These are phyloP conservation scores for Cadophora luteo-olivacea DNA, from an alignment of 2,329 filamentous ascomycete genomes.

Conservation along the genomic window DNA sequence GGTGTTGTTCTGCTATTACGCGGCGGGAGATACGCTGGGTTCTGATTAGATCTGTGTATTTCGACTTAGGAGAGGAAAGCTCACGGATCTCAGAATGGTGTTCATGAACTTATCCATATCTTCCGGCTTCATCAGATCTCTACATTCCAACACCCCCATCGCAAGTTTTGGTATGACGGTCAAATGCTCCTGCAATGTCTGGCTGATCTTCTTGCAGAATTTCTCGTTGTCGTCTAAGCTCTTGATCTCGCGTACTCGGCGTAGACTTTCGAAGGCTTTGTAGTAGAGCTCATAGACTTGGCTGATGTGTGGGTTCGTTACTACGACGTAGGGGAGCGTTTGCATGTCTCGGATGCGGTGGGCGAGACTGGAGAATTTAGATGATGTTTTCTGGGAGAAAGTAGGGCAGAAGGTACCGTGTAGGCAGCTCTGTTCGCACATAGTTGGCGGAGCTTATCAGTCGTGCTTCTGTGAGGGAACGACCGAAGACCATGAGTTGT, in stretches of 20 bases:
- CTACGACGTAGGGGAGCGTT: constrained; percentile 91
- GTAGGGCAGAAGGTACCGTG: constrained; percentile 58
- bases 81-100: constrained; percentile 84
- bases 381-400: background rate
- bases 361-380: constrained; percentile 66
- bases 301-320: constrained; percentile 92
- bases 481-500: constrained; percentile 96
- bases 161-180: constrained; percentile 93
- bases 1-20: constrained; percentile 96
- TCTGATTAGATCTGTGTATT: background rate
- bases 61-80: constrained; percentile 40
- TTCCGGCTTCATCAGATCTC: constrained; percentile 78
- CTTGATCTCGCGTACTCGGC: constrained; percentile 82
- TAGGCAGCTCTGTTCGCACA: constrained; percentile 92
- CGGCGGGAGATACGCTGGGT: constrained; percentile 87
- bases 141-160: constrained; percentile 92
- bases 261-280: constrained; percentile 90
- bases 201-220: constrained; percentile 80
- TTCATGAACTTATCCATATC: constrained; percentile 96
- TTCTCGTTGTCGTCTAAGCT: constrained; percentile 87
- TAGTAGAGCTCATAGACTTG: constrained; percentile 98
- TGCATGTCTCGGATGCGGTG: constrained; percentile 98
- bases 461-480: constrained; percentile 87
- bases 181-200: constrained; percentile 85
- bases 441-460: constrained; percentile 97